These are phyloP conservation scores for Linum usitatissimum DNA, from an alignment of 345 rosid species.

Conservation along the genomic window DNA sequence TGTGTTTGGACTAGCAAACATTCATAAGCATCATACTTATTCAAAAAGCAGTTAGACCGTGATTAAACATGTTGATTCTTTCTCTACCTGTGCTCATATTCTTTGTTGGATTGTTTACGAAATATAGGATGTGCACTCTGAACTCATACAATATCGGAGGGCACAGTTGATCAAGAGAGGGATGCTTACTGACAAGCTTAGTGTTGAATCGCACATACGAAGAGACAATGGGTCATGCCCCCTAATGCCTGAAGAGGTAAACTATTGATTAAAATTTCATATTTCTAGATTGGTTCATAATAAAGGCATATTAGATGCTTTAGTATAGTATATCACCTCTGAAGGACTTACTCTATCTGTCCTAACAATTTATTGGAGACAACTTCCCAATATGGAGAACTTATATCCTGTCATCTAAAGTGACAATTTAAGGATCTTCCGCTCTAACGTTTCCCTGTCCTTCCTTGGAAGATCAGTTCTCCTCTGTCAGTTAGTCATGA, in stretches of 20 bases:
- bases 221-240: slow-evolving; percentile 90
- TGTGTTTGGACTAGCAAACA: not conserved
- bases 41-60: not conserved
- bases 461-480: not conserved
- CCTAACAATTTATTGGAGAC: not conserved
- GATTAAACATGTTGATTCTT: not conserved
- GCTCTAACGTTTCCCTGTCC: no score
- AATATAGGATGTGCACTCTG: slow-evolving; percentile 82
- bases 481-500: no score
- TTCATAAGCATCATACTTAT: not conserved
- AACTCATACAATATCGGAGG: slow-evolving; percentile 85
- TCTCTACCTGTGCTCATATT: slow-evolving; percentile 20
- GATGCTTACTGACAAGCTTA: slow-evolving; percentile 47
- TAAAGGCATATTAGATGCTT: not conserved
- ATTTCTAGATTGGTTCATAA: slow-evolving; percentile 7
- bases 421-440: not conserved
- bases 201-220: slow-evolving; percentile 50
- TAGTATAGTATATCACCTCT: not conserved
- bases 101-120: slow-evolving; percentile 12
- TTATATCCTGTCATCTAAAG: not conserved
- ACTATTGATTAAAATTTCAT: not conserved
- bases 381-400: not conserved
- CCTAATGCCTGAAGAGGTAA: slow-evolving; percentile 96
- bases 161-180: slow-evolving; percentile 80
- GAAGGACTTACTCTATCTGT: not conserved